A percentile compares a stretch with the other conserved stretches of the same genome.
Evolutionary conservation across 148 eudicot species (phyloP).

Genomic region (Rheum nobile): DNA sequence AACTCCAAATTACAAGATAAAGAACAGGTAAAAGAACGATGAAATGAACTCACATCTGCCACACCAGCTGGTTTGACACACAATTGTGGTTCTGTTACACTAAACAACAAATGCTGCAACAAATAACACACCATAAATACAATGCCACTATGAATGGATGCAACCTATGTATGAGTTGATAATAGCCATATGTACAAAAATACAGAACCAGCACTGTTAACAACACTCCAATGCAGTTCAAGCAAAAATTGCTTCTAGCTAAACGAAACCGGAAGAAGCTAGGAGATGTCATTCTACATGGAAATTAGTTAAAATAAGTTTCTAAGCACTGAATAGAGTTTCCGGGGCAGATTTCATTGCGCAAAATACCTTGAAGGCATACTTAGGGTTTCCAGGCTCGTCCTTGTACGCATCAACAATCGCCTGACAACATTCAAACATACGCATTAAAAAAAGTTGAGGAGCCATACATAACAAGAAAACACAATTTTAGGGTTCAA

Average conservation of each 20-base stretch:
- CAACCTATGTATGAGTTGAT: neutral
- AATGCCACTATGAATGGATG: neutral
- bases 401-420: conserved; percentile 93
- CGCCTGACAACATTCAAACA: conserved; percentile 33
- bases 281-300: neutral
- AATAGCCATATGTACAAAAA: neutral
- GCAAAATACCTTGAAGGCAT: conserved; percentile 64
- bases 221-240: neutral
- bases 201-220: neutral
- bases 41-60: conserved; percentile 63
- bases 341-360: neutral
- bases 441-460: neutral
- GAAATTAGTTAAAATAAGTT: neutral
- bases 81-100: conserved; percentile 76
- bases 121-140: conserved; percentile 6
- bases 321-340: neutral
- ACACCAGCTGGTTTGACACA: conserved; percentile 79
- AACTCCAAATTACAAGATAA: neutral
- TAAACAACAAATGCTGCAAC: conserved; percentile 86
- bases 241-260: neutral
- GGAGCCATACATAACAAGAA: neutral
- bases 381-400: conserved; percentile 72
- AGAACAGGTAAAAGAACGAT: neutral
- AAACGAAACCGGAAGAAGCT: neutral
- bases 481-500: neutral